A percentile compares a stretch with the other conserved stretches of the same genome.
Evolutionary conservation across 1,139 yeast species (phyloP).

Genomic region (Diutina siamensis): DNA sequence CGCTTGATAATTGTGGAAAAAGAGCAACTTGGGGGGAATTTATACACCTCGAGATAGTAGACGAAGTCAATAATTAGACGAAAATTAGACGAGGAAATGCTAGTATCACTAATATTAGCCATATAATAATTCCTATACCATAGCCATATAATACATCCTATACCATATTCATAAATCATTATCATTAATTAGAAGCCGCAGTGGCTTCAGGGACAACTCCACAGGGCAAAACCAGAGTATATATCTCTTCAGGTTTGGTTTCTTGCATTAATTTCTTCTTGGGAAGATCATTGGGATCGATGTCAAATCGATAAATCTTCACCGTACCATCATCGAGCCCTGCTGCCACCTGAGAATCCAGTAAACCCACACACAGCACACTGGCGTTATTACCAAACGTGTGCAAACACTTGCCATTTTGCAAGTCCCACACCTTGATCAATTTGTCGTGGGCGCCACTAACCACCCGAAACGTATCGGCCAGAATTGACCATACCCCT

Average conservation of each 20-base stretch:
- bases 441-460: slow-evolving; percentile 89
- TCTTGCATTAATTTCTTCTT: neutral
- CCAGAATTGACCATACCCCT: slow-evolving; percentile 94
- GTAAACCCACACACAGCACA: slow-evolving; percentile 78
- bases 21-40: no score
- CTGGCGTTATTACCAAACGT: slow-evolving; percentile 72
- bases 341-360: slow-evolving; percentile 81
- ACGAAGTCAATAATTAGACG: no score
- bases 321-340: slow-evolving; percentile 85
- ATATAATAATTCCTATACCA: neutral
- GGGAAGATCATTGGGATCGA: slow-evolving; percentile 1
- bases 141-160: neutral
- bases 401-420: slow-evolving; percentile 86
- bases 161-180: neutral
- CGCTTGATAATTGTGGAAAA: no score
- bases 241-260: neutral
- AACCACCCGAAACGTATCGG: slow-evolving; percentile 87
- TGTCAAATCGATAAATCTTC: slow-evolving; percentile 68
- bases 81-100: no score
- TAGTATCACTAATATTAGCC: no score
- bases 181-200: no score
- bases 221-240: slow-evolving; percentile 3
- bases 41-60: no score
- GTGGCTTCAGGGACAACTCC: no score
- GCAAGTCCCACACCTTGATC: slow-evolving; percentile 92